Base-by-base conservation (phyloP, 805 yeast genomes). In the Cephaloascus fragrans region DNA sequence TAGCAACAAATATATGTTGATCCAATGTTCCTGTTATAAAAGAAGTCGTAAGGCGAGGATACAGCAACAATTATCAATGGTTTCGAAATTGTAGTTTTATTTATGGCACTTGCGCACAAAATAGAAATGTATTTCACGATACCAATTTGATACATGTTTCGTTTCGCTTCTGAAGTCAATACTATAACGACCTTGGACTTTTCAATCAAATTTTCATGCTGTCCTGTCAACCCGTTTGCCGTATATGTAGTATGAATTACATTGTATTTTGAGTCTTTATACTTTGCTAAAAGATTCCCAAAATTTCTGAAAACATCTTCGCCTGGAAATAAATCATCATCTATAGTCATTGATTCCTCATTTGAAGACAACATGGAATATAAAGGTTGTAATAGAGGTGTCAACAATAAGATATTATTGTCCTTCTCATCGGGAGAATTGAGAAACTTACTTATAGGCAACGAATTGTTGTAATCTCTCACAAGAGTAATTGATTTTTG, bases 101-200 rank as follows among this genome's bases (percentile, higher is more conserved):
- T 47, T 35, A 38, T 45, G 33, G 35, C 44, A 1, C 71, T 73
- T 8, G 75, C 73, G 51, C 83, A 77, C 14, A 76, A 57, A 16
- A 73, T 62, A 3, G 75, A 61, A 5, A 77, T 70, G 44, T 74
- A 76, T 46, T 77, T 77, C 18, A 78, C 75, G 23, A 77, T 68
- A 4, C 79, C 78, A 23, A 75, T 71, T 53, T 77, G 83, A 48
- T 73, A 75, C 71, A 75, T 69, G 50, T 77, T 75, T 41, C 80
- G 56, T 20, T 72, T 58, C 9, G 80, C 78, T 45, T 76, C 81
- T 3, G 80, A 73, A 8, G 80, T 72, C 26, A 76, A 59, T 9
- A 72, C 63, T 15, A 72, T 64, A n/a, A 72, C 72, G 5, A 73
- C 69, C 39, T 71, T 69, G 4, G 77, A 62, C 36, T 64, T 59